These are phyloP conservation scores for Persicaria maculosa DNA, from an alignment of 148 eudicot genomes.

Conservation along the genomic window DNA sequence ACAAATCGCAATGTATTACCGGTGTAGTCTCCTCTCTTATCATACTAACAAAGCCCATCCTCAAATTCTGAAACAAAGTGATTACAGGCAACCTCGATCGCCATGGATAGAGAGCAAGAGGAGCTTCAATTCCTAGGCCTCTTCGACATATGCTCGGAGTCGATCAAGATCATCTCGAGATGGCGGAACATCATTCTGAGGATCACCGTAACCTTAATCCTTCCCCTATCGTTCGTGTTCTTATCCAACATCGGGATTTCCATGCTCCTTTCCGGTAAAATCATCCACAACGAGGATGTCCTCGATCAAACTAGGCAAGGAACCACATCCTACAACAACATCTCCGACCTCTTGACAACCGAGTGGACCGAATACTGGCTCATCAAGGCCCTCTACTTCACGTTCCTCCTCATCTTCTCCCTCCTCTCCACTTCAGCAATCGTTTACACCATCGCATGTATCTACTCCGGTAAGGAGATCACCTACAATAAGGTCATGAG, in stretches of 20 bases:
- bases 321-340: neutral
- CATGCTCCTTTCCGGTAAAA: conserved; percentile 18
- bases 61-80: no score
- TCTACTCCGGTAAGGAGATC: neutral
- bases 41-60: no score
- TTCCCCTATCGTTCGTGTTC: conserved; percentile 26
- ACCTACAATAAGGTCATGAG: neutral
- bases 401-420: neutral
- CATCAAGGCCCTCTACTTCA: neutral
- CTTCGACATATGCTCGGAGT: conserved; percentile 32
- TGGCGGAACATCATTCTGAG: conserved; percentile 21
- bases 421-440: neutral
- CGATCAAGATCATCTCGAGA: conserved; percentile 18
- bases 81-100: neutral
- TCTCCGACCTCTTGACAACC: neutral
- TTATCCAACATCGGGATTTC: conserved; percentile 23
- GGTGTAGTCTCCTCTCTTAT: no score
- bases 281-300: conserved; percentile 11
- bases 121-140: conserved; percentile 38
- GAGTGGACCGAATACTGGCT: neutral
- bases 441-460: neutral
- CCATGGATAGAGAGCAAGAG: conserved; percentile 40
- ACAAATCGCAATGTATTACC: no score
- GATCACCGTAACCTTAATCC: conserved; percentile 25
- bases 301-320: neutral